A percentile compares a stretch with the other conserved stretches of the same genome.
Conservation (phyloP, 352 stramenopile species). For the Globisporangium acanthophoron region DNA sequence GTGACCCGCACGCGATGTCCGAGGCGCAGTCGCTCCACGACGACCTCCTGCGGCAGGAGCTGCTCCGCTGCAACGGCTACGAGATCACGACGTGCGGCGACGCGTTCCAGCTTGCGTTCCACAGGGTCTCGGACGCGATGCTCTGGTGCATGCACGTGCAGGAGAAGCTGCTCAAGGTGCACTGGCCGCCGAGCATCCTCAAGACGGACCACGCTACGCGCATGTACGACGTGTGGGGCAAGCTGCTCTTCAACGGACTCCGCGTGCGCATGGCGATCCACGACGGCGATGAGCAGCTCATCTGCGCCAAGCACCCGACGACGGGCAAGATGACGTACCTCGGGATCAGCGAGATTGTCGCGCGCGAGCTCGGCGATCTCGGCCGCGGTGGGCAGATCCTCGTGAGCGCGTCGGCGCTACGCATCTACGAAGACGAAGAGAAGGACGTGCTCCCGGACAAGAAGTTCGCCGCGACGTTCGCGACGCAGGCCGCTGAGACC, state of each 20-base stretch:
- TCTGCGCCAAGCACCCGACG: slow-evolving; percentile 61
- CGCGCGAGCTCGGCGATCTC: slow-evolving; percentile 59
- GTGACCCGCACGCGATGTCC: slow-evolving; percentile 38
- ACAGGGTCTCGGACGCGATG: slow-evolving; percentile 58
- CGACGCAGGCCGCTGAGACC: slow-evolving; percentile 16
- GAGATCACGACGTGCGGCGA: slow-evolving; percentile 78
- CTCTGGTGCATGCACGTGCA: slow-evolving; percentile 60
- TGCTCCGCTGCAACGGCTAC: slow-evolving; percentile 59
- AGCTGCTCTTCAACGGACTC: slow-evolving; percentile 58
- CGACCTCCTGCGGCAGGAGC: slow-evolving; percentile 48
- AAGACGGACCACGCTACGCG: slow-evolving; percentile 35
- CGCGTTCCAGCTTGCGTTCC: slow-evolving; percentile 78
- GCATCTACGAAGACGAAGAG: slow-evolving; percentile 37
- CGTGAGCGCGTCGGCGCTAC: slow-evolving; percentile 47
- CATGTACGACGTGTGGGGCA: slow-evolving; percentile 51
- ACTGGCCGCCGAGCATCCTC: slow-evolving; percentile 46
- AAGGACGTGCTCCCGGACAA: slow-evolving; percentile 11
- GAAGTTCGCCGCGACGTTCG: slow-evolving; percentile 18
- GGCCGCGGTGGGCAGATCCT: slow-evolving; percentile 65
- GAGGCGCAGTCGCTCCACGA: slow-evolving; percentile 71
- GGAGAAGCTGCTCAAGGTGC: slow-evolving; percentile 49
- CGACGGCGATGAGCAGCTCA: slow-evolving; percentile 52
- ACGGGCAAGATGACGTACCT: slow-evolving; percentile 79
- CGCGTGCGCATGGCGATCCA: slow-evolving; percentile 80
- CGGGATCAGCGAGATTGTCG: slow-evolving; percentile 60